phyloP scores from a whole-genome alignment of 139 green algal species.

The Auxenochlorella pyrenoidosa region DNA sequence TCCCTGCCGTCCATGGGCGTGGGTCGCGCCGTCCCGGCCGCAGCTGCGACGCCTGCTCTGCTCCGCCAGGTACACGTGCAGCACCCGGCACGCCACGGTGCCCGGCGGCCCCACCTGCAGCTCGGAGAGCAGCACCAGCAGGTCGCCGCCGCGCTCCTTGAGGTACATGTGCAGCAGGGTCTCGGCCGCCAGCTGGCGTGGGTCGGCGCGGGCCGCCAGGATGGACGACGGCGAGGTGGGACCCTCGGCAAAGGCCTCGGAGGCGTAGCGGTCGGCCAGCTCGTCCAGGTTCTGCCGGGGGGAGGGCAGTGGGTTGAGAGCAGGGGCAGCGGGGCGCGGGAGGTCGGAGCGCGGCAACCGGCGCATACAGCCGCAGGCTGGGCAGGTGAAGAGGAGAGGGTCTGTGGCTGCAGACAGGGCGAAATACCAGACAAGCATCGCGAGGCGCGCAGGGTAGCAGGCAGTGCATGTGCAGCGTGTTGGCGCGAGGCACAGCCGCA shows the following conservation, averaged over 20 bases:
- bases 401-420: too few relatives aligned
- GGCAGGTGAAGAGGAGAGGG: too few relatives aligned
- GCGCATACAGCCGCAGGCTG: neutral
- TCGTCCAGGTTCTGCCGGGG: constrained; percentile 66
- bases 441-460: too few relatives aligned
- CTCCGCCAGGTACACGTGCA: too few relatives aligned
- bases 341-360: neutral
- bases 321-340: neutral
- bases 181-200: constrained; percentile 17
- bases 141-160: constrained; percentile 53
- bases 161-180: constrained; percentile 60
- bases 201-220: neutral
- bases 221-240: constrained; percentile 10
- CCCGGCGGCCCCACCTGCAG: constrained; percentile 58
- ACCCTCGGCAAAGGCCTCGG: constrained; percentile 5
- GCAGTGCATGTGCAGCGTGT: too few relatives aligned
- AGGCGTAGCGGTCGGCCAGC: constrained; percentile 46
- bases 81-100: too few relatives aligned
- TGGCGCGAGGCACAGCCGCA: neutral
- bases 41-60: too few relatives aligned
- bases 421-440: too few relatives aligned
- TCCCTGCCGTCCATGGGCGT: too few relatives aligned
- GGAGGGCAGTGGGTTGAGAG: neutral
- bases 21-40: too few relatives aligned
- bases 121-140: constrained; percentile 75